Conservation (phyloP, 2,329 filamentous ascomycete species). For the Myrmaecium sp. region DNA sequence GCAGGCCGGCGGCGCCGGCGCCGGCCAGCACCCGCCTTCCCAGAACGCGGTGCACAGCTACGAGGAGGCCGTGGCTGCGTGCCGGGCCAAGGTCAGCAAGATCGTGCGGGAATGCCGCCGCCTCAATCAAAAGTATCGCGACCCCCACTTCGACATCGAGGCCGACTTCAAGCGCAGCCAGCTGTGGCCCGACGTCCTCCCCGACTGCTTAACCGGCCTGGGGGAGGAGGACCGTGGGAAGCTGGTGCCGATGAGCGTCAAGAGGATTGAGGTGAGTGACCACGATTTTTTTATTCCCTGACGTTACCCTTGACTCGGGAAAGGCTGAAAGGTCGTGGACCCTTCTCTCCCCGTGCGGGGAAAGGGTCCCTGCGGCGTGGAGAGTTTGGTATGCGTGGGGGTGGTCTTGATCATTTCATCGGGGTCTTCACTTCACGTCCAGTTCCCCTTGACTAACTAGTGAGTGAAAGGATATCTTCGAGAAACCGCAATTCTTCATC, state of each 20-base stretch:
- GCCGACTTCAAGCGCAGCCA: conserved; percentile 38
- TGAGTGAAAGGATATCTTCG: conserved; percentile 71
- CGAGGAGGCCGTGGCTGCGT: conserved; percentile 52
- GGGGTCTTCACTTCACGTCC: too few species aligned
- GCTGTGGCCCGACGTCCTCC: conserved; percentile 17
- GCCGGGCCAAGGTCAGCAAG: conserved; percentile 40
- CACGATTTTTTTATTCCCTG: too few species aligned
- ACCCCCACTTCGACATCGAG: conserved; percentile 70
- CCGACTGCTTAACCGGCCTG: conserved; percentile 33
- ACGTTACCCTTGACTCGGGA: too few species aligned
- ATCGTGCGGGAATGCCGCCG: conserved; percentile 48
- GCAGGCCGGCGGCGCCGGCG: conserved; percentile 28
- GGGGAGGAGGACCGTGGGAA: conserved; percentile 13
- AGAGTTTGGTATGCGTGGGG: conserved; percentile 2
- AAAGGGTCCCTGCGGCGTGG: neutral
- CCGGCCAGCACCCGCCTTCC: conserved; percentile 31
- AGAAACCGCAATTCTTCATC: conserved; percentile 57
- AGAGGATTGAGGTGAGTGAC: conserved; percentile 41
- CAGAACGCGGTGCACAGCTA: conserved; percentile 50
- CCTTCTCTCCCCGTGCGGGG: conserved; percentile 6
- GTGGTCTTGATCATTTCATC: conserved; percentile 12
- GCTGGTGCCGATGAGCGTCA: conserved; percentile 52
- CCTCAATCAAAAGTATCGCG: conserved; percentile 70
- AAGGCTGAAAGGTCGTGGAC: too few species aligned
- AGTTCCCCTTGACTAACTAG: too few species aligned